These are phyloP conservation scores for Limtongia smithiae DNA, from an alignment of 805 yeast genomes.

Conservation along the genomic window DNA sequence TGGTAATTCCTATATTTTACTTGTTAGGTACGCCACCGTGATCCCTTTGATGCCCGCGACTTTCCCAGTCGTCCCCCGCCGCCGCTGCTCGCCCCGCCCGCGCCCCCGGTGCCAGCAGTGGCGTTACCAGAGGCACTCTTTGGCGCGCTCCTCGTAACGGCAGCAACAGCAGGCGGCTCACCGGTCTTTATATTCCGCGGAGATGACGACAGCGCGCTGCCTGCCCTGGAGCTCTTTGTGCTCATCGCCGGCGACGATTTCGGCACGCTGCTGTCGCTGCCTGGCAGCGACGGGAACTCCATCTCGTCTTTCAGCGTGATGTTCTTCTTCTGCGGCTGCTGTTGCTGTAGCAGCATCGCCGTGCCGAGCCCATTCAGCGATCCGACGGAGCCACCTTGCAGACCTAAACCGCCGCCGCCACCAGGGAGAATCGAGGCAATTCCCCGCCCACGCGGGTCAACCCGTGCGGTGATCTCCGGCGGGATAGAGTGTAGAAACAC, in stretches of 20 bases:
- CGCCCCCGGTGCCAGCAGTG: too few species aligned
- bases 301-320: slow-evolving; percentile 19
- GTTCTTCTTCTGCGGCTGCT: slow-evolving; percentile 4
- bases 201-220: too few species aligned
- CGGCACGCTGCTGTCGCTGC: background rate
- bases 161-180: too few species aligned
- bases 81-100: too few species aligned
- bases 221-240: background rate
- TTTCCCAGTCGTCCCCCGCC: too few species aligned
- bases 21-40: too few species aligned
- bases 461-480: slow-evolving; percentile 24
- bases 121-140: too few species aligned
- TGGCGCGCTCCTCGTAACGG: too few species aligned
- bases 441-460: slow-evolving; percentile 12
- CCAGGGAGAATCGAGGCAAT: slow-evolving; percentile 13
- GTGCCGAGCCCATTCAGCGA: background rate
- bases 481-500: slow-evolving; percentile 43
- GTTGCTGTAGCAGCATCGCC: background rate
- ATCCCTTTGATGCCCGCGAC: too few species aligned
- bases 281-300: slow-evolving; percentile 20
- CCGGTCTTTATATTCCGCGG: too few species aligned
- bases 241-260: background rate
- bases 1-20: too few species aligned
- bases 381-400: background rate
- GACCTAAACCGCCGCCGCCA: background rate